Evolutionary conservation across 768 basidiomycete genomes (phyloP), one percentile per base, ranked within the genome.

Genomic region (Termitomyces sp.): DNA sequence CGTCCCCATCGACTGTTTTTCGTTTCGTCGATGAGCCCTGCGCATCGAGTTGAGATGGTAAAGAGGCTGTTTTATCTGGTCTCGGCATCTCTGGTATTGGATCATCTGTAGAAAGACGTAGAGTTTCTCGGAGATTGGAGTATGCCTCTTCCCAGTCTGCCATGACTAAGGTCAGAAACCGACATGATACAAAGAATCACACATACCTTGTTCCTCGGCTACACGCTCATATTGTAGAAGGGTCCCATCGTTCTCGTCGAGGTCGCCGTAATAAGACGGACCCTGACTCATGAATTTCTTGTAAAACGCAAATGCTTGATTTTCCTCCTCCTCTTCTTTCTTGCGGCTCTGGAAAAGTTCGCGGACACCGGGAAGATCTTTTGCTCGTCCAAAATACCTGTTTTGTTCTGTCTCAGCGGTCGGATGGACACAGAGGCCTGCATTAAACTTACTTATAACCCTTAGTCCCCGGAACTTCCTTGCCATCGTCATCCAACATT

Each of bases 371-470:
- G 96, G 96, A 2, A 99, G 76, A 55, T 98, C 96, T 69, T 93
- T 96, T 4, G 96, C 94, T 29, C 95, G 88, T 56, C 95, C 96
- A 69, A 99, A 98, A 72, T 98, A 98, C 69, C 94, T 96, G 59
- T 44, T 37, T 2, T 13, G 5, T 49, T 24, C 56, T 43, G 60
- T 22, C n/a, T 44, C 18, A 47, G 27, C 48, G 14, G 16, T 51
- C 22, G 44, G 24, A 24, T 39, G 26, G 16, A 27, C 9, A 18
- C 16, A 12, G 14, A 52, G n/a, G 20, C 24, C 18, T 9, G 22
- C 0, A 29, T 34, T 20, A 9, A 18, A 32, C 86, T 53, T 61
- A 94, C 94, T 98, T 98, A 82, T 98, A 98, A 59, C 96, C 96
- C 65, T 96, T 89, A 9, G 94, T 97, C 2, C 94, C 94, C 0